phyloP scores from a whole-genome alignment of 2,329 filamentous ascomycete genomes.

The Gaeumannomyces sp. region DNA sequence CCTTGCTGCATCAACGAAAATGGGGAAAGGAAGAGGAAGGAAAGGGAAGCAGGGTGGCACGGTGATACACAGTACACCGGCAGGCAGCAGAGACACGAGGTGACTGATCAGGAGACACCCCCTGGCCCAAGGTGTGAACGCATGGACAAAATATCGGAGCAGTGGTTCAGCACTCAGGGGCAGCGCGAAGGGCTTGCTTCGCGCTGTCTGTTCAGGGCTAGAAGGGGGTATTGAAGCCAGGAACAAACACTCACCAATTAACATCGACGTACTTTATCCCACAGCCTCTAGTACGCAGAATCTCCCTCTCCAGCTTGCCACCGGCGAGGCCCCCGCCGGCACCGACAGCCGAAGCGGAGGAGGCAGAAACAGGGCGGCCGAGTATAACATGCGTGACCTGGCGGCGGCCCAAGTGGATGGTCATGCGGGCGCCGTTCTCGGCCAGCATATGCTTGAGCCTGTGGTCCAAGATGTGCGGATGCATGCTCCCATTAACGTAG shows the following conservation, averaged over 20 bases:
- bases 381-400: conserved; percentile 83
- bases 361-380: conserved; percentile 45
- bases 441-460: conserved; percentile 73
- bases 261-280: conserved; percentile 73
- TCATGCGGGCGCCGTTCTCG: conserved; percentile 65
- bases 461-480: conserved; percentile 77
- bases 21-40: no score
- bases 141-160: no score
- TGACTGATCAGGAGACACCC: no score
- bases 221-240: no score
- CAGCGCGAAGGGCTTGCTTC: not conserved
- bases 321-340: conserved; percentile 71
- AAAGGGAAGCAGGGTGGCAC: no score
- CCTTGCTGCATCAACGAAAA: no score
- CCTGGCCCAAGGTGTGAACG: no score
- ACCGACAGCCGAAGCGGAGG: conserved; percentile 34
- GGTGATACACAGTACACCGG: no score
- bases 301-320: conserved; percentile 76
- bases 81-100: no score
- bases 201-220: conserved; percentile 10
- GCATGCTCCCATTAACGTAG: conserved; percentile 84
- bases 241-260: conserved; percentile 58
- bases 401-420: conserved; percentile 63
- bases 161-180: no score
- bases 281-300: conserved; percentile 58